Base-by-base conservation (phyloP, 768 basidiomycete species). In the Clathrus columnatus region DNA sequence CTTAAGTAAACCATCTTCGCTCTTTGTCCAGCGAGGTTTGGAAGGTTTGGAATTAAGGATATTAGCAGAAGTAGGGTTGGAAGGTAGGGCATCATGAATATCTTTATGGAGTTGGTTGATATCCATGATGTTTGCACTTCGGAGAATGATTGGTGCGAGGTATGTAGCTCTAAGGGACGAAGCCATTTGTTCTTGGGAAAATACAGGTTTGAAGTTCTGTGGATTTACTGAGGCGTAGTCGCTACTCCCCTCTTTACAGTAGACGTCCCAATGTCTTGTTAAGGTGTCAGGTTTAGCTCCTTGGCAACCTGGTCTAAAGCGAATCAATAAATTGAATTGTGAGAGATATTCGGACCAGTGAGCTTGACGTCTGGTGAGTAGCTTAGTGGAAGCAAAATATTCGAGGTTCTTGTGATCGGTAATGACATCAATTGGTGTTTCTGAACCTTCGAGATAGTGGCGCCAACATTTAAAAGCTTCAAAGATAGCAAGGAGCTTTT, bases 401-500 rank as follows among this genome's bases (percentile, higher is more conserved):
- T 5, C 28, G 21, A 50, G 49, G 24, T 50, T 50, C 30, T 50
- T 50, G 17, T 50, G 49, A n/a, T 50, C 49, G 21, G 49, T 27
- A 7, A 50, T 24, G 5, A 50, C 21, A 24, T 27, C 7, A n/a
- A 50, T 16, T 4, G 27, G 54, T 11, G 16, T 49, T 43, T 29
- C 56, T 56, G 61, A 43, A 5, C 67, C 73, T 68, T 50, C 75
- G 65, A 0, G 67, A 67, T 51, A 64, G 57, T 30, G 75, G 60
- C 47, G 65, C 61, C n/a, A 73, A 11, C 61, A 27, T 11, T 51
- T 41, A 48, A 72, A 67, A 0, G 65, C 59, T 3, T 66, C 60
- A 6, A 80, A 62, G 46, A 81, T 70, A 1, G 73, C 74, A 0
- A 80, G 66, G 14, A 80, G 62, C 65, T 81, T 78, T 49, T 61